These are phyloP conservation scores for Amanita thiersii DNA, from an alignment of 768 basidiomycete species.

Conservation along the genomic window DNA sequence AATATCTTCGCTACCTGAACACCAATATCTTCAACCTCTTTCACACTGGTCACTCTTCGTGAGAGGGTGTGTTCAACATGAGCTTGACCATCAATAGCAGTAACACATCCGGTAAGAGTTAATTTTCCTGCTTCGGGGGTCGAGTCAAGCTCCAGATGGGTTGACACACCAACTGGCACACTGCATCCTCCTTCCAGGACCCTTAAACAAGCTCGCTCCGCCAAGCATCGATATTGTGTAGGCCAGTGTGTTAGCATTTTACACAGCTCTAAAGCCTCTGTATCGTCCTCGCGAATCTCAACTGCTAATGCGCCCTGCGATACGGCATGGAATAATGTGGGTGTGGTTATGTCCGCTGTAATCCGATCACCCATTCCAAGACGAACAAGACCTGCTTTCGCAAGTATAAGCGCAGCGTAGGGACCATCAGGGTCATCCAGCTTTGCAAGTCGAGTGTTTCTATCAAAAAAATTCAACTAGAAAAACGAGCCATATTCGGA, in stretches of 20 bases:
- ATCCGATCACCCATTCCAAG: conserved; percentile 68
- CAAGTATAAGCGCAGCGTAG: conserved; percentile 86
- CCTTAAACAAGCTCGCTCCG: conserved; percentile 84
- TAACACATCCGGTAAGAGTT: conserved; percentile 74
- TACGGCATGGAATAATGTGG: conserved; percentile 79
- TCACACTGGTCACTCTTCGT: conserved; percentile 38
- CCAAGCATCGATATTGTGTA: conserved; percentile 69
- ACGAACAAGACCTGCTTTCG: conserved; percentile 86
- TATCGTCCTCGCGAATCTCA: conserved; percentile 71
- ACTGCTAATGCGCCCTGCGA: conserved; percentile 90
- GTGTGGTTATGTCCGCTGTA: conserved; percentile 65
- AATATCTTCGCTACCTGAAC: conserved; percentile 54
- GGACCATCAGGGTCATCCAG: conserved; percentile 77
- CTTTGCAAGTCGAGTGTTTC: conserved; percentile 87
- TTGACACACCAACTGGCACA: conserved; percentile 85
- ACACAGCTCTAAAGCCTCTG: conserved; percentile 54
- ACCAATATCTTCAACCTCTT: conserved; percentile 68
- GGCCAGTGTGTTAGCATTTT: conserved; percentile 62
- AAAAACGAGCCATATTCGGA: background rate
- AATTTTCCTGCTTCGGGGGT: conserved; percentile 30
- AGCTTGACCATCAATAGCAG: conserved; percentile 62
- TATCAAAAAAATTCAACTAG: conserved; percentile 20
- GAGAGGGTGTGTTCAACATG: conserved; percentile 65
- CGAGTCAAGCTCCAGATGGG: conserved; percentile 30
- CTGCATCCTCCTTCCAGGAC: conserved; percentile 95